Evolutionary conservation across 768 basidiomycete genomes (phyloP).

Genomic region (Pseudohyphozyma bogoriensis): DNA sequence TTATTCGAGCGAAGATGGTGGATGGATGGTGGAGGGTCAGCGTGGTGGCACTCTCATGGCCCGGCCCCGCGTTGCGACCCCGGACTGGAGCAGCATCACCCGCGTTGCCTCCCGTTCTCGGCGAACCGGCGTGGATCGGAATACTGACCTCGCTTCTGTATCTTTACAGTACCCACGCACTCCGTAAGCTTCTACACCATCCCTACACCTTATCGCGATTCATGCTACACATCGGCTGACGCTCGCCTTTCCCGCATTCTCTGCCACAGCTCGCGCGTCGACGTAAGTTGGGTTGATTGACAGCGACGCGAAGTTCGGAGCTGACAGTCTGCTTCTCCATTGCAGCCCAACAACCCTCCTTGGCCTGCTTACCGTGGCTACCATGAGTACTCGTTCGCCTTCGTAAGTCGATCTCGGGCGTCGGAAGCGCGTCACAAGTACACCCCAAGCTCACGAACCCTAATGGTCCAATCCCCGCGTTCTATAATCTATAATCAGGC

Average conservation of each 20-base stretch:
- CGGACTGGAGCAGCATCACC: too few relatives aligned
- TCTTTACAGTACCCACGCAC: slow-evolving; percentile 23
- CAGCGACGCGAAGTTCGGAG: too few relatives aligned
- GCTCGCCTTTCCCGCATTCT: not conserved
- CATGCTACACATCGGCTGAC: not conserved
- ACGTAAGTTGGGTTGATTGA: too few relatives aligned
- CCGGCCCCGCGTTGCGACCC: too few relatives aligned
- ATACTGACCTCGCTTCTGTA: not conserved
- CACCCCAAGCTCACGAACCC: slow-evolving; percentile 74
- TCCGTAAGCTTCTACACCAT: too few relatives aligned
- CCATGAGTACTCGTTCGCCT: slow-evolving; percentile 43
- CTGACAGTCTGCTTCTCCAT: too few relatives aligned
- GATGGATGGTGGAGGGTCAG: not conserved
- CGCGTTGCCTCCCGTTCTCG: too few relatives aligned
- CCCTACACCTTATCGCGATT: not conserved
- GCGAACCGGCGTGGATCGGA: not conserved
- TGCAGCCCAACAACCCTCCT: slow-evolving; percentile 42
- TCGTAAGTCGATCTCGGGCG: too few relatives aligned
- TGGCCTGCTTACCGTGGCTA: slow-evolving; percentile 41
- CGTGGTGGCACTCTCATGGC: not conserved
- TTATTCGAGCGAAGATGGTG: not conserved
- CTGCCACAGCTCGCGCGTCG: slow-evolving; percentile 35
- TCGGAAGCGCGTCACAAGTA: slow-evolving; percentile 30
- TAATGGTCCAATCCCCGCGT: not conserved
- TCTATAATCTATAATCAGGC: too few relatives aligned